Base-by-base conservation (phyloP, 1,284 basidiomycete genomes). In the Sporisorium sorghi region DNA sequence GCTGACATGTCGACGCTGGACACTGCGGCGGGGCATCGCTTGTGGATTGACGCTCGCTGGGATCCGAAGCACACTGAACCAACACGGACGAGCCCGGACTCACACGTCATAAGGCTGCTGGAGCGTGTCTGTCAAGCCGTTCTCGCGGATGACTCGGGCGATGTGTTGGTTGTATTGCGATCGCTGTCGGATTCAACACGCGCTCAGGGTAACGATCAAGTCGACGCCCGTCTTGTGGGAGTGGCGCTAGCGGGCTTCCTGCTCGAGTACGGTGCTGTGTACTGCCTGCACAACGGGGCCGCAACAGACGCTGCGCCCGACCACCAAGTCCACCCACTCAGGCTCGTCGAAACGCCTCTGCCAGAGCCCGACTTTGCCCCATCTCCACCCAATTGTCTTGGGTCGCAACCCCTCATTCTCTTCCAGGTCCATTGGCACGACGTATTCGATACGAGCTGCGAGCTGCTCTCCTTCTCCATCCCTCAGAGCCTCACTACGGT, bases 241-340 rank as follows among this genome's bases (percentile, higher is more conserved):
- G 56, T 69, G 1, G 60, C 66, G n/a, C 28, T 69, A 11, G 60
- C 66, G 2, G 66, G 66, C 24, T 58, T 69, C 32, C 40, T 69
- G 2, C 48, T 69, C 2, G 66, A 69, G 37, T 69, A 69, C 23
- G 60, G 60, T 21, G 56, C 60, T 3, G 21, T 69, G 3, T 69
- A 69, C 48, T 56, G 52, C 32, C 33, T 69, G n/a, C 66, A 69
- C 33, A 26, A 39, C 14, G 9, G 15, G 15, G 9, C 47, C 5
- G n/a, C 21, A 2, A 15, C 3, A 40, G 35, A 24, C 15, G 32
- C 1, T n/a, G 33, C 35, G 21, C 3, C 12, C 15, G 23, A 21
- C 35, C 30, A 69, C 52, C 14, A 43, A 10, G 51, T 69, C 7
- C 48, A 24, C n/a, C 42, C 60, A 5, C 15, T 63, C 17, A 24